A percentile compares a stretch with the other conserved stretches of the same genome.
Conservation (phyloP, 1,284 basidiomycete species). For the Trametes sp. region DNA sequence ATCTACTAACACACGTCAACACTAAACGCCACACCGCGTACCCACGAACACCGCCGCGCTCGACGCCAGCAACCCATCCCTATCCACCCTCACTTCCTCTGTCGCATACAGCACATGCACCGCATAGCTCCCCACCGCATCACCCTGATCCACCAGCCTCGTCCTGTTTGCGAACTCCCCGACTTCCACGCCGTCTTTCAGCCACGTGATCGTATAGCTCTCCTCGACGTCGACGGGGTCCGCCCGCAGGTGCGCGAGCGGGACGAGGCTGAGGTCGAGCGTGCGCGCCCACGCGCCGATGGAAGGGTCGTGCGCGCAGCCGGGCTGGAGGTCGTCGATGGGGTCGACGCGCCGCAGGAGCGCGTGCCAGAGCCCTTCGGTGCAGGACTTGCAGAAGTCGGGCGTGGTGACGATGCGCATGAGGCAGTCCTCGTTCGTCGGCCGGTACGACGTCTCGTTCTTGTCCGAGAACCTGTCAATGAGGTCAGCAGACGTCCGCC, state of each 20-base stretch:
- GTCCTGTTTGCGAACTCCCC: constrained; percentile 58
- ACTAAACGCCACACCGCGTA: constrained; percentile 19
- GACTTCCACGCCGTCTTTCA: constrained; percentile 52
- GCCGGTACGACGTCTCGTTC: constrained; percentile 72
- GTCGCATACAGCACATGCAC: constrained; percentile 61
- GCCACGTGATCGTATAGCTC: constrained; percentile 64
- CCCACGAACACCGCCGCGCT: constrained; percentile 25
- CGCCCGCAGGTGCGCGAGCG: constrained; percentile 65
- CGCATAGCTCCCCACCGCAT: constrained; percentile 48
- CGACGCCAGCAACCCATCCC: constrained; percentile 40
- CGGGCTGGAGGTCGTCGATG: constrained; percentile 59
- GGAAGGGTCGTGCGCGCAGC: constrained; percentile 40
- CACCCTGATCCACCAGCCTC: constrained; percentile 45
- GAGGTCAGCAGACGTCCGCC: too few relatives aligned
- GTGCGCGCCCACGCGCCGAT: constrained; percentile 34
- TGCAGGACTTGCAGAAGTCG: constrained; percentile 80
- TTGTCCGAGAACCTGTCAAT: constrained; percentile 59
- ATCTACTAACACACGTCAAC: too few relatives aligned
- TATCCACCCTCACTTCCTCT: constrained; percentile 61
- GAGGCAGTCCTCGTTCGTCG: constrained; percentile 85
- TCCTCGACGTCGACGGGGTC: constrained; percentile 48
- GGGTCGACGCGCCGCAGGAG: constrained; percentile 65
- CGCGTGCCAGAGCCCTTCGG: constrained; percentile 75
- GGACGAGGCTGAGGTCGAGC: constrained; percentile 57
- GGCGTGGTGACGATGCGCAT: constrained; percentile 80